Conservation (phyloP, 2,329 filamentous ascomycete genomes). For the Stachybotrys echinatus region DNA sequence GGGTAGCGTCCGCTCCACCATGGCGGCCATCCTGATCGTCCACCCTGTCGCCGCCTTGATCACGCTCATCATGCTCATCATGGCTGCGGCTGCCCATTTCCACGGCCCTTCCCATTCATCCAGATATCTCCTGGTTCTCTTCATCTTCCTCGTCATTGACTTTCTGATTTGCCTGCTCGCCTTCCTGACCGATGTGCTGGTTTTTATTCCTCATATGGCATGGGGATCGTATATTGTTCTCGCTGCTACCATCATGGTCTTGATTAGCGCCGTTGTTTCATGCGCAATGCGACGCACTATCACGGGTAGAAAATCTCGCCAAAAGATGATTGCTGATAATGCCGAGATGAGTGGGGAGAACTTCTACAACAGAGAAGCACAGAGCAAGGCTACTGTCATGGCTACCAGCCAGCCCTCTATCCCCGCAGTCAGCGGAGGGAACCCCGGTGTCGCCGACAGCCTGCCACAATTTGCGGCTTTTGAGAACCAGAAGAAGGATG, state of each 20-base stretch:
- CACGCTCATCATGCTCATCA: slow-evolving; percentile 75
- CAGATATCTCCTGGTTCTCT: slow-evolving; percentile 75
- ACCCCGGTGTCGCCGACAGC: slow-evolving; percentile 41
- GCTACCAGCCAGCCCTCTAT: slow-evolving; percentile 50
- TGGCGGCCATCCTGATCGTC: slow-evolving; percentile 87
- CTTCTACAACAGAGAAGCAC: slow-evolving; percentile 70
- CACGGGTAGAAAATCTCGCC: slow-evolving; percentile 86
- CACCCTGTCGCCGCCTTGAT: slow-evolving; percentile 87
- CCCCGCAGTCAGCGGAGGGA: slow-evolving; percentile 50
- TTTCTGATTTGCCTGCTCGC: slow-evolving; percentile 78
- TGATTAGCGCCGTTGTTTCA: slow-evolving; percentile 75
- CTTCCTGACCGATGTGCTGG: slow-evolving; percentile 86
- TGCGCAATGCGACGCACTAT: slow-evolving; percentile 93
- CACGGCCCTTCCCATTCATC: slow-evolving; percentile 86
- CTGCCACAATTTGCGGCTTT: slow-evolving; percentile 58
- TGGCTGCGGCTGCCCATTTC: slow-evolving; percentile 78
- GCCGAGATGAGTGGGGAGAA: slow-evolving; percentile 96
- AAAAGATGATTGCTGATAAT: slow-evolving; percentile 87
- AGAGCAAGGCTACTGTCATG: slow-evolving; percentile 40
- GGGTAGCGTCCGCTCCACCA: slow-evolving; percentile 46
- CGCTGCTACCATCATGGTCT: slow-evolving; percentile 79
- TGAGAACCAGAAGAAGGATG: slow-evolving; percentile 60
- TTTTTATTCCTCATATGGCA: slow-evolving; percentile 89
- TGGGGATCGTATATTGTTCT: slow-evolving; percentile 95
- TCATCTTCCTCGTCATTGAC: slow-evolving; percentile 82